Evolutionary conservation across 2,329 filamentous ascomycete species (phyloP), one percentile per base, ranked within the genome.

Genomic region (Aspergillus thermomutatus): DNA sequence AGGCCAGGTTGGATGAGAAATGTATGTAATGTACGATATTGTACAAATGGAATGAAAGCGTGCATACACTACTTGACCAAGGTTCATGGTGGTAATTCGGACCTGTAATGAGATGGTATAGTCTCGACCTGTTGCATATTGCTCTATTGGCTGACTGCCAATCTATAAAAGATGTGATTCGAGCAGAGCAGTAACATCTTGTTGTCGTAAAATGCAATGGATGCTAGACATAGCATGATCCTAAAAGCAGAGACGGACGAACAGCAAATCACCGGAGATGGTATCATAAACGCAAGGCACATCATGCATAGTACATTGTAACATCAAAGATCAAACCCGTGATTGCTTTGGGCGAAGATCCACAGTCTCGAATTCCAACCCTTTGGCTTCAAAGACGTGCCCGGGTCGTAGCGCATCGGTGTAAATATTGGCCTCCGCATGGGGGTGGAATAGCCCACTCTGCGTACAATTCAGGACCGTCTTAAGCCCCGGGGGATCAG

Each of bases 401-500:
- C 88, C 88, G 0, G 87, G 87, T 52, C 86, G 80, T 52, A 83
- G 76, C 1, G 91, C 90, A 66, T 88, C 85, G 0, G 89, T 91
- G 69, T 96, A 96, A 1, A 95, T 82, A 65, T 92, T 87, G 26
- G 84, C 80, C 60, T 88, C 80, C 0, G 75, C 74, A 67, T 91
- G 88, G 5, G 86, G 90, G 72, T 99, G 94, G 71, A 99, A 99
- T 0, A 95, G 82, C 1, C 90, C 90, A 0, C 83, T 83, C 58
- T 92, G 84, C 2, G 78, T 86, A 75, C 94, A 99, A 43, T 86
- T 83, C 47, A 96, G 79, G 34, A 99, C 88, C n/a, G 91, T 85
- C 61, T 90, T 86, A 64, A 97, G 82, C 0, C 94, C 94, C 0
- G 94, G 93, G 0, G 94, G 94, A 73, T 97, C 90, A 0, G 94